Conservation (phyloP, 1,284 basidiomycete species). For the Volvariella volvacea region DNA sequence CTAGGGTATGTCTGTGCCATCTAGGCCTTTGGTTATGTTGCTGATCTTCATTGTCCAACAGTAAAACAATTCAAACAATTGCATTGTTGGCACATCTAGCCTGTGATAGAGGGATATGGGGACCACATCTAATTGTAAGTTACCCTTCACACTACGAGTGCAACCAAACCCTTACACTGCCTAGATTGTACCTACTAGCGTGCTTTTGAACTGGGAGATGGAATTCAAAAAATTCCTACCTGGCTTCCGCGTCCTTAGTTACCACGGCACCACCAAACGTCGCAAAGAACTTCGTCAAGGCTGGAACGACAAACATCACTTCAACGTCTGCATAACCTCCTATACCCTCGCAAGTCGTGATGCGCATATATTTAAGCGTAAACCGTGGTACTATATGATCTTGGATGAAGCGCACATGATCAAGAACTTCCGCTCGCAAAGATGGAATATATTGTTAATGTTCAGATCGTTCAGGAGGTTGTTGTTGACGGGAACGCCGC, state of each 20-base stretch:
- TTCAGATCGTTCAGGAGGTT: slow-evolving; percentile 88
- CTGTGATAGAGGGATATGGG: slow-evolving; percentile 94
- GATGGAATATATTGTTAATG: slow-evolving; percentile 94
- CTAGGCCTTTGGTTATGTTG: background rate
- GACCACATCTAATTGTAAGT: slow-evolving; percentile 84
- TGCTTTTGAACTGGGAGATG: slow-evolving; percentile 98
- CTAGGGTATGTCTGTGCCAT: slow-evolving; percentile 54
- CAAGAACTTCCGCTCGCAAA: slow-evolving; percentile 95
- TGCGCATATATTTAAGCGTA: slow-evolving; percentile 91
- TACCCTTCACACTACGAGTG: too few species aligned
- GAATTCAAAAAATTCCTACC: slow-evolving; percentile 98
- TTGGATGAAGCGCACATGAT: slow-evolving; percentile 98
- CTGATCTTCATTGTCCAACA: slow-evolving; percentile 25
- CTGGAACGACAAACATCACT: slow-evolving; percentile 89
- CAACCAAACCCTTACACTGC: too few species aligned
- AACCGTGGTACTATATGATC: slow-evolving; percentile 95
- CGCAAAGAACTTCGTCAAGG: slow-evolving; percentile 91
- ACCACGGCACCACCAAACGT: slow-evolving; percentile 88
- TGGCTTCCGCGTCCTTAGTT: slow-evolving; percentile 88
- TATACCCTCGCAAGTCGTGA: slow-evolving; percentile 93
- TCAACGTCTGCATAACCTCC: slow-evolving; percentile 95
- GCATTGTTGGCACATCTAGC: slow-evolving; percentile 88
- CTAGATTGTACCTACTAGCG: slow-evolving; percentile 88
- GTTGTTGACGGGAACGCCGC: slow-evolving; percentile 87
- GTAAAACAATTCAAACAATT: slow-evolving; percentile 98